Conservation (phyloP, 2,329 filamentous ascomycete genomes). For the Monilinia polystroma region DNA sequence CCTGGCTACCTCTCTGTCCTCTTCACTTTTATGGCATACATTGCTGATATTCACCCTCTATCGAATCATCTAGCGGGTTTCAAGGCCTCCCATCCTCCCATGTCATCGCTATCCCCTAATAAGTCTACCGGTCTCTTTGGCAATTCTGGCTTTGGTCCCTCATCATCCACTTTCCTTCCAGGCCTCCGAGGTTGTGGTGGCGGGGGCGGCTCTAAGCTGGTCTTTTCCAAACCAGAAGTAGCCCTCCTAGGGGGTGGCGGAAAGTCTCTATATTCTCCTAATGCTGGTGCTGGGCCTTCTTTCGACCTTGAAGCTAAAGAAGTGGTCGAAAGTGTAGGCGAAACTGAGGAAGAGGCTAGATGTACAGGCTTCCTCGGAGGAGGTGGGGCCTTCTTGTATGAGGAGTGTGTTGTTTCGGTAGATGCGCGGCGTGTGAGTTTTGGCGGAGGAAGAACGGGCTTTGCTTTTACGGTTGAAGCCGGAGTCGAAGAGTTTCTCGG, state of each 20-base stretch:
- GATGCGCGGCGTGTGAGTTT: constrained; percentile 33
- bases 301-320: constrained; percentile 27
- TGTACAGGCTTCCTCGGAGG: constrained; percentile 39
- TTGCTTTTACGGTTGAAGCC: constrained; percentile 18
- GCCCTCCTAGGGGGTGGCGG: constrained; percentile 33
- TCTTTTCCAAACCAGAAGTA: constrained; percentile 26
- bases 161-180: constrained; percentile 27
- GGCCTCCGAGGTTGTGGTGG: constrained; percentile 35
- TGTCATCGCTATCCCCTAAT: constrained; percentile 33
- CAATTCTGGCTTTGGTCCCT: constrained; percentile 33
- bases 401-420: constrained; percentile 34
- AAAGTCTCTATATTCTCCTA: constrained; percentile 28
- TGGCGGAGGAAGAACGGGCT: constrained; percentile 25
- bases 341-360: constrained; percentile 31
- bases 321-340: constrained; percentile 27
- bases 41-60: background rate
- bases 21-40: background rate
- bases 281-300: constrained; percentile 19
- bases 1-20: background rate
- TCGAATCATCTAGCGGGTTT: constrained; percentile 29
- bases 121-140: constrained; percentile 37
- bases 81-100: constrained; percentile 37
- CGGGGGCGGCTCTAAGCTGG: constrained; percentile 27
- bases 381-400: constrained; percentile 38
- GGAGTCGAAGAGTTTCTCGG: constrained; percentile 19